Conservation (phyloP, 164 flowering plant genomes). For the Vitis rotundifolia region DNA sequence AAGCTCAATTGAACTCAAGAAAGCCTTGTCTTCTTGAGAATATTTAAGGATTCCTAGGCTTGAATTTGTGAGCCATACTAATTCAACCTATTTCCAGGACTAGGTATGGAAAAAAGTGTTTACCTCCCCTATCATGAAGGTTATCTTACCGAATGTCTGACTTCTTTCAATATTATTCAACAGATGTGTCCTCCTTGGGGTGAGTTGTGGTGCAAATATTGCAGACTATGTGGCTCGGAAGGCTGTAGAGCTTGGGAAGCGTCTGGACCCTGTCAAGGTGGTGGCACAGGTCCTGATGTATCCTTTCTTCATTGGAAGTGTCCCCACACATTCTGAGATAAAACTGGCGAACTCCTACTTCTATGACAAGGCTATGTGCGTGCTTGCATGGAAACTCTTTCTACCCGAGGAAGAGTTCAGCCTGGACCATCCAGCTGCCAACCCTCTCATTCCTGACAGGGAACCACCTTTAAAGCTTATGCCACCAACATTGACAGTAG, state of each 20-base stretch:
- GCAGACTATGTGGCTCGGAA: slow-evolving; percentile 69
- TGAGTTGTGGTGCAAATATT: slow-evolving; percentile 77
- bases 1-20: too few relatives aligned
- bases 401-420: slow-evolving; percentile 62
- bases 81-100: too few relatives aligned
- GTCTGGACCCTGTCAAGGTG: slow-evolving; percentile 70
- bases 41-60: too few relatives aligned
- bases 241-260: slow-evolving; percentile 62
- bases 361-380: slow-evolving; percentile 72
- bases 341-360: slow-evolving; percentile 73
- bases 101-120: too few relatives aligned
- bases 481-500: slow-evolving; percentile 75
- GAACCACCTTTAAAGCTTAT: slow-evolving; percentile 64
- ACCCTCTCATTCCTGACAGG: slow-evolving; percentile 53
- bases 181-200: slow-evolving; percentile 87
- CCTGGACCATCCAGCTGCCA: slow-evolving; percentile 74
- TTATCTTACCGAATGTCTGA: background rate
- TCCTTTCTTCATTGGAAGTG: slow-evolving; percentile 68
- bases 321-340: slow-evolving; percentile 74
- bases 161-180: slow-evolving; percentile 4
- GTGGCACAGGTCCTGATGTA: slow-evolving; percentile 79
- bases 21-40: too few relatives aligned
- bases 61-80: too few relatives aligned
- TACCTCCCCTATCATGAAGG: too few relatives aligned
- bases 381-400: slow-evolving; percentile 71